Evolutionary conservation across 2,329 filamentous ascomycete genomes (phyloP), one percentile per base, ranked within the genome.

Genomic region (Aspergillus japonicus): DNA sequence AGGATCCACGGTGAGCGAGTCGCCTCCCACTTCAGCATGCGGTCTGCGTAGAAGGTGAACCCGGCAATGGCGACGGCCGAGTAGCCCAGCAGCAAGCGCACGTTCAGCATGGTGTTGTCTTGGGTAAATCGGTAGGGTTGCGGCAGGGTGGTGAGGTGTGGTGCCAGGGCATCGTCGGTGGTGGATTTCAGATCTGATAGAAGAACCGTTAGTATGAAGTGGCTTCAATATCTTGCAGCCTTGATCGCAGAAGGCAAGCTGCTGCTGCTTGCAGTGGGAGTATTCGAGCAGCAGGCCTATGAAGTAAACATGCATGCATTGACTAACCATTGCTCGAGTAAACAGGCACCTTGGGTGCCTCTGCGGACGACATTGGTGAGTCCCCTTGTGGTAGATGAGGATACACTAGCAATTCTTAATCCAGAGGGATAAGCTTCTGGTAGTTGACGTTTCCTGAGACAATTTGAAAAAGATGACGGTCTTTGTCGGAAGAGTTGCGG

Each of bases 91-190:
- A 82, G 83, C 50, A 99, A 87, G 56, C 92, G 91, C 51, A 96
- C 85, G 71, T 98, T 93, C 69, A 88, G 87, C 51, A 95, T 87
- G 59, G 78, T 83, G 79, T 98, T 89, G 64, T 90, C 88, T 78
- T 96, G 92, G 64, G 81, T 85, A 82, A 97, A 97, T 66, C 73
- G 72, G 65, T 77, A 78, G 21, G 77, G 76, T 21, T 75, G 71
- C 83, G 88, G 74, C n/a, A 98, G 87, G 33, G 87, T 90, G 78
- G 91, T 94, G 64, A 99, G 87, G 81, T 98, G 98, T 79, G 95
- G 92, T 60, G 90, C 87, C 61, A 99, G 88, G 59, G 93, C 92
- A 79, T 99, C 95, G 80, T 99, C 95, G 66, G 91, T 92, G 44
- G 93, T 96, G 80, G 95, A 96, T 79, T 98, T 98, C 65, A 99